Percentiles rank a stretch among this genome's conserved stretches.
These are phyloP conservation scores for Fraxinus ornus DNA, from an alignment of 305 asterid species.

Conservation along the genomic window DNA sequence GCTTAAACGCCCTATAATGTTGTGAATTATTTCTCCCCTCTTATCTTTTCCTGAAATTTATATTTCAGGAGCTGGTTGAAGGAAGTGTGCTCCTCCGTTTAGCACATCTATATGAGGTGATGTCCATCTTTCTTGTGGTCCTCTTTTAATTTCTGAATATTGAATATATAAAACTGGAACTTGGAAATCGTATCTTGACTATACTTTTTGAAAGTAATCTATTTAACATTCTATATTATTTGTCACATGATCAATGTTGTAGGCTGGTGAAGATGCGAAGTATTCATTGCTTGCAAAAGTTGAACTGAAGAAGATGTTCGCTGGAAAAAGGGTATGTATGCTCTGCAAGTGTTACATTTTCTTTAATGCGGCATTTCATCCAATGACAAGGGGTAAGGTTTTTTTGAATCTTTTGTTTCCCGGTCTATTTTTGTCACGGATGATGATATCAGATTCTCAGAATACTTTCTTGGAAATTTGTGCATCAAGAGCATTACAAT, in stretches of 20 bases:
- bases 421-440: not conserved
- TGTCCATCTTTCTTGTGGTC: not conserved
- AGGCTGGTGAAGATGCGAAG: conserved; percentile 74
- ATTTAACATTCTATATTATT: not conserved
- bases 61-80: conserved; percentile 55
- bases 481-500: not conserved
- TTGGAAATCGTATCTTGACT: not conserved
- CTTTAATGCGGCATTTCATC: not conserved
- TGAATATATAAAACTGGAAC: not conserved
- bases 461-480: not conserved
- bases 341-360: conserved; percentile 11
- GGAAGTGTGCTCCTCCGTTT: conserved; percentile 73
- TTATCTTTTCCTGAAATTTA: conserved; percentile 8
- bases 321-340: conserved; percentile 46
- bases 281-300: conserved; percentile 65
- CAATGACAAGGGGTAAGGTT: not conserved
- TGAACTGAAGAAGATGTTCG: conserved; percentile 63
- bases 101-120: conserved; percentile 86
- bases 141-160: not conserved
- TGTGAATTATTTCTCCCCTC: conserved; percentile 10
- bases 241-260: conserved; percentile 21
- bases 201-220: not conserved
- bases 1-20: not conserved
- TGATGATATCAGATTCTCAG: not conserved
- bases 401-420: not conserved